phyloP scores from a whole-genome alignment of 164 flowering plant species.

The Chimonanthus praecox region DNA sequence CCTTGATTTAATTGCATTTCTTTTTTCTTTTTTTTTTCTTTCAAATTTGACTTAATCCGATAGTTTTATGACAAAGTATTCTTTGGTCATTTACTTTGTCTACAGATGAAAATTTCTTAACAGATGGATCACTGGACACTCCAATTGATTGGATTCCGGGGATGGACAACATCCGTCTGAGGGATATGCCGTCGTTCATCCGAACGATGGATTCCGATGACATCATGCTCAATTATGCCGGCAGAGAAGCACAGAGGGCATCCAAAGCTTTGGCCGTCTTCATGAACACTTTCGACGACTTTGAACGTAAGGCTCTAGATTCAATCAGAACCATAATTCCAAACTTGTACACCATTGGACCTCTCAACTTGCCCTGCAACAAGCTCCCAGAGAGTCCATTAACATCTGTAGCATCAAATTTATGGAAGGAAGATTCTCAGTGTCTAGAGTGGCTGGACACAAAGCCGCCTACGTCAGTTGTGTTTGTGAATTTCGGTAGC shows the following conservation, averaged over 20 bases:
- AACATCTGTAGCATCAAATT: background rate
- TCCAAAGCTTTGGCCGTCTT: slow-evolving; percentile 18
- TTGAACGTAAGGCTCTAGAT: slow-evolving; percentile 12
- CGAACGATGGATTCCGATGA: slow-evolving; percentile 10
- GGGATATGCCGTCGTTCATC: slow-evolving; percentile 6
- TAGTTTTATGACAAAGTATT: too few species aligned
- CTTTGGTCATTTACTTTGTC: too few species aligned
- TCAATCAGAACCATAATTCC: slow-evolving; percentile 1
- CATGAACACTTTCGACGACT: slow-evolving; percentile 22
- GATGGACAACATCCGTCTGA: slow-evolving; percentile 6
- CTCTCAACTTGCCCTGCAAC: background rate
- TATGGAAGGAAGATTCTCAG: slow-evolving; percentile 7
- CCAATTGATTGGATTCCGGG: slow-evolving; percentile 13
- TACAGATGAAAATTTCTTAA: slow-evolving; percentile 13
- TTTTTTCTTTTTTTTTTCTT: background rate
- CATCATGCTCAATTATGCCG: slow-evolving; percentile 6
- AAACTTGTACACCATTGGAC: slow-evolving; percentile 9
- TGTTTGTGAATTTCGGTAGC: slow-evolving; percentile 5
- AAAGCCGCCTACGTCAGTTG: background rate
- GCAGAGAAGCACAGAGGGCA: background rate
- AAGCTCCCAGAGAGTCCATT: background rate
- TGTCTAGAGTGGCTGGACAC: slow-evolving; percentile 2
- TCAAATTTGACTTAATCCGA: background rate
- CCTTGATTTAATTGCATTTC: background rate
- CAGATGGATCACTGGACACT: slow-evolving; percentile 13